Evolutionary conservation across 306 rosid genomes (phyloP), one percentile per base, ranked within the genome.

Genomic region (Hippophae gyantsensis): DNA sequence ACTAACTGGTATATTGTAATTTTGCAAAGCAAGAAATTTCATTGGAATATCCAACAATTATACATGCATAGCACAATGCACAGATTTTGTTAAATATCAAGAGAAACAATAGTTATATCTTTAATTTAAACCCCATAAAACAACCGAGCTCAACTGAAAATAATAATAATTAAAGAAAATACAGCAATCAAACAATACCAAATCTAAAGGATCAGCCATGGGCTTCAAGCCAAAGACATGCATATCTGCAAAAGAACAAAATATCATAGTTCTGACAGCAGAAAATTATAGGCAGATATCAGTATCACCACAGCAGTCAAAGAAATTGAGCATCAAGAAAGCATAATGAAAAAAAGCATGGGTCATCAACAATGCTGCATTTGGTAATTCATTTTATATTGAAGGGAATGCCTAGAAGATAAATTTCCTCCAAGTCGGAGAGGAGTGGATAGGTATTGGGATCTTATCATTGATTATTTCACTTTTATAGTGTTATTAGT

Each of bases 141-240:
- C 13, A 46, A 46, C 50, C 2, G 50, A 8, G 13, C 3, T 46
- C 10, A 46, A 10, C 4, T 45, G 50, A 10, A 10, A 46, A 9
- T 9, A 10, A 9, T 46, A 46, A 46, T 9, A 46, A 46, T 46
- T 7, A 46, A 9, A 46, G 3, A 49, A 23, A 18, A 13, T 49
- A 32, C 38, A 32, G 38, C 38, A 23, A 7, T 13, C 43, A 55
- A 79, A 74, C 59, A 83, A 72, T 76, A 92, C 99, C 99, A 92
- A 76, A 40, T 80, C 74, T 83, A 92, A 81, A 62, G 84, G 77
- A 82, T 92, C 99, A 40, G 62, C 52, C 82, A 82, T 82, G 8
- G 87, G 87, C 80, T 70, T 79, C 75, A 82, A 70, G 58, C 84
- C 87, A 70, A 72, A 82, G 26, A 82, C 78, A 63, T 79, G 80